Conservation (phyloP, 345 rosid genomes). For the Laguncularia racemosa region DNA sequence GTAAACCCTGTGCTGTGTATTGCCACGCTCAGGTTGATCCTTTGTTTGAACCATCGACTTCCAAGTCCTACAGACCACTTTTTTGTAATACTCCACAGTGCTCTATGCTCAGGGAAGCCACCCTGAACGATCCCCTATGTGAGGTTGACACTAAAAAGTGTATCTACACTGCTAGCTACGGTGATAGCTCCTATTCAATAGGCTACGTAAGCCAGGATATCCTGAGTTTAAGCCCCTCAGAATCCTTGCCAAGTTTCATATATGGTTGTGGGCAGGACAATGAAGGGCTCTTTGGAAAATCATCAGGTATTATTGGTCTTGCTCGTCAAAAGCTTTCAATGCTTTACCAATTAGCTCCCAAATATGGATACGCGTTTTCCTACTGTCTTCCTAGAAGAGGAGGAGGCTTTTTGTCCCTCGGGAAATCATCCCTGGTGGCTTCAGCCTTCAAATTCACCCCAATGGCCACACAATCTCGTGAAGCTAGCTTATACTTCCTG, state of each 20-base stretch:
- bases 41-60: conserved; percentile 28
- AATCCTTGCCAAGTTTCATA: conserved; percentile 17
- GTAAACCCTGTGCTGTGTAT: conserved; percentile 26
- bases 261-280: conserved; percentile 52
- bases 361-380: conserved; percentile 26
- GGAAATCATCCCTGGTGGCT: conserved; percentile 12
- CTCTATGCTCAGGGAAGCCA: conserved; percentile 25
- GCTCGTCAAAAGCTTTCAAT: conserved; percentile 36
- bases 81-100: conserved; percentile 23
- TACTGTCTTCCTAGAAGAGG: conserved; percentile 36
- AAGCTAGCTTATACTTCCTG: conserved; percentile 25
- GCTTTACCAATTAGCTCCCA: conserved; percentile 23
- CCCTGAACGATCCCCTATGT: conserved; percentile 30
- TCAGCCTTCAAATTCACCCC: conserved; percentile 35
- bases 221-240: conserved; percentile 19
- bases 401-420: conserved; percentile 30
- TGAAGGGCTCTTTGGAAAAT: conserved; percentile 31
- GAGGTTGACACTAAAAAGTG: conserved; percentile 9
- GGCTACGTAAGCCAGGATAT: conserved; percentile 37
- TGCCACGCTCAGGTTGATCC: conserved; percentile 40
- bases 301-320: conserved; percentile 38
- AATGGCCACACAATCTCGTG: conserved; percentile 16
- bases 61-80: conserved; percentile 23
- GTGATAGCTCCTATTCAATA: conserved; percentile 29
- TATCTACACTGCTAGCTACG: conserved; percentile 34